Percentiles rank a stretch among this genome's conserved stretches.
Evolutionary conservation across 1,139 yeast genomes (phyloP).

Genomic region (Yamadazyma sp.): DNA sequence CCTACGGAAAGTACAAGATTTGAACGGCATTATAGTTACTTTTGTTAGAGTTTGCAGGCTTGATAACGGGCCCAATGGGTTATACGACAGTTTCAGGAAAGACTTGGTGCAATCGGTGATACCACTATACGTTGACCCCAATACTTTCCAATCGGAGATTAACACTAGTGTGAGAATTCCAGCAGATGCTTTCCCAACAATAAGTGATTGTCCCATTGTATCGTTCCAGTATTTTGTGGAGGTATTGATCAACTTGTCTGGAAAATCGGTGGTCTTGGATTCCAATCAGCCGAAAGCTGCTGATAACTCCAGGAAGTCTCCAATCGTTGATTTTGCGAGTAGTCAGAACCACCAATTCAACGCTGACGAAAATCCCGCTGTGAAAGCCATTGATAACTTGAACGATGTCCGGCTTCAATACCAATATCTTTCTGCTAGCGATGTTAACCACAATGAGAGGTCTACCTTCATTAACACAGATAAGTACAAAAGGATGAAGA

Average conservation of each 20-base stretch:
- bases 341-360: conserved; percentile 5
- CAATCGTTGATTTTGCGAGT: conserved; percentile 17
- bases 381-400: conserved; percentile 8
- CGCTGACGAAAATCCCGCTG: conserved; percentile 2
- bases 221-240: conserved; percentile 85
- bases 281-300: conserved; percentile 24
- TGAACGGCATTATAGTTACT: conserved; percentile 79
- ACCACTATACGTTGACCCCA: conserved; percentile 79
- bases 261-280: conserved; percentile 33
- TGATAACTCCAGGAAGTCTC: conserved; percentile 15
- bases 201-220: conserved; percentile 69
- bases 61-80: conserved; percentile 62
- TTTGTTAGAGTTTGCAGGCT: conserved; percentile 79
- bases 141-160: conserved; percentile 55
- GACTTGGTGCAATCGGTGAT: conserved; percentile 77
- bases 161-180: conserved; percentile 72
- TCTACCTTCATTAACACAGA: conserved; percentile 73
- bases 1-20: conserved; percentile 66
- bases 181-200: conserved; percentile 83
- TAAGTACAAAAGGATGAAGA: conserved; percentile 66
- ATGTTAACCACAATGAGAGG: conserved; percentile 34
- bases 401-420: conserved; percentile 33
- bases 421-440: conserved; percentile 23
- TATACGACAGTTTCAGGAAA: conserved; percentile 77
- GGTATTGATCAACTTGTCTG: conserved; percentile 68